Base-by-base conservation (phyloP, 192 early-diverging fungal species). In the Dispira parvispora region DNA sequence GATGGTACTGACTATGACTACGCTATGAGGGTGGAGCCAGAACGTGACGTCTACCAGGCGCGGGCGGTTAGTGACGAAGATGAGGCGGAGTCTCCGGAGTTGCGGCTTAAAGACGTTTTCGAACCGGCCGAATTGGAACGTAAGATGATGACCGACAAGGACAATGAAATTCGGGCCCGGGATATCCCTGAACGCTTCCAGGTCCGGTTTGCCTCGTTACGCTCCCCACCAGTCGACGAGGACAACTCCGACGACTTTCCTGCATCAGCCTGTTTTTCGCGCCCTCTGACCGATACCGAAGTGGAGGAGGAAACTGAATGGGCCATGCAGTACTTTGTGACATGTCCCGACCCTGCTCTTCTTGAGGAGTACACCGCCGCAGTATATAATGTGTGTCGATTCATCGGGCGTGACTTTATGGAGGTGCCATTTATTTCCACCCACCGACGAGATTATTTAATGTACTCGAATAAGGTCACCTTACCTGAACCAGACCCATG, bases 121-220 rank as follows among this genome's bases (percentile, higher is more conserved):
- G 92, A 96, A 69, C 93, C 92, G 3, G 84, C 84, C 27, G 91
- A 90, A 71, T 74, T 99, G 50, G 86, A 78, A 26, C 87, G 82
- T 47, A 81, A 88, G 62, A 84, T 92, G 82, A 82, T 96, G 80
- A 99, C 96, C 8, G 88, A 91, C 47, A 73, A 77, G 54, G 96
- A 99, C 66, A 90, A 97, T 67, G 75, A 81, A 4, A 96, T 99
- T 65, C 84, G 91, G 28, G 68, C 82, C 4, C 77, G 77, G 26
- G 93, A 99, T 63, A 74, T 99, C 0, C 96, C 96, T 11, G 96
- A 99, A 68, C 83, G 96, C 53, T 82, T 94, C 69, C 91, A 92
- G 64, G 78, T 91, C 71, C 82, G 83, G 8, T 71, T 69, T 26
- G 77, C 74, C 11, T 61, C 79, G 43, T 44, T 61, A 16, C 32